Base-by-base conservation (phyloP, 2,329 filamentous ascomycete genomes). In the Sporothrix luriei region DNA sequence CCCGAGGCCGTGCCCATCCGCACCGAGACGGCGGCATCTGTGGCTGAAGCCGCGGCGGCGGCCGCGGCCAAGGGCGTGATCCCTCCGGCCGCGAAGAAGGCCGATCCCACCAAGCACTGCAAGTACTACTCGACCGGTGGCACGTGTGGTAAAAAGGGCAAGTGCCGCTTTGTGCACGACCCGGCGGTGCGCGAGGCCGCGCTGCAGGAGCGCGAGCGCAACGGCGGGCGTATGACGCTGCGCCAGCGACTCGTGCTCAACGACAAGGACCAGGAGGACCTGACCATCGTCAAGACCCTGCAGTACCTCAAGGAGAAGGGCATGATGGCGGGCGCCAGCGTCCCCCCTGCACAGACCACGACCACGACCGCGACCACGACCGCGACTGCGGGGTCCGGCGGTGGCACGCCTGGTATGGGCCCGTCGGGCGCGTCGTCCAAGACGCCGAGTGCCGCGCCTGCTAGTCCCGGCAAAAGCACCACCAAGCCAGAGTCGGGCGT, bases 111-210 rank as follows among this genome's bases (percentile, higher is more conserved):
- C 66, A 87, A 85, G 73, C 88, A 90, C 75, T 90, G 88, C 85
- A 90, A 90, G 79, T 90, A 90, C 78, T 90, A 86, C 77, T 88
- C 88, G 51, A 90, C 88, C 67, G 88, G 88, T 73, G 88, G 88
- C 71, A 88, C 83, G 70, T 90, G 88, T 79, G 88, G 88, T 67
- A 90, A 90, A 84, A 89, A 89, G 84, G 87, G 87, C 87, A 90
- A 90, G 87, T 90, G 88, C 82, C 88, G 88, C 80, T 90, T 90
- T 79, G 87, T 89, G 73, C 88, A 90, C 77, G 88, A 90, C 76
- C 83, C 84, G 21, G 84, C 85, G 72, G 85, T 88, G 70, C 84
- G 88, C 74, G 86, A 88, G 75, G 86, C 86, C 73, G 88, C 88
- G 70, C 81, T 90, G 64, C 85, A 84, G 75, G 88, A 90, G 76